Base-by-base conservation (phyloP, 73 alveolate species). In the Strombidium stylifer region DNA sequence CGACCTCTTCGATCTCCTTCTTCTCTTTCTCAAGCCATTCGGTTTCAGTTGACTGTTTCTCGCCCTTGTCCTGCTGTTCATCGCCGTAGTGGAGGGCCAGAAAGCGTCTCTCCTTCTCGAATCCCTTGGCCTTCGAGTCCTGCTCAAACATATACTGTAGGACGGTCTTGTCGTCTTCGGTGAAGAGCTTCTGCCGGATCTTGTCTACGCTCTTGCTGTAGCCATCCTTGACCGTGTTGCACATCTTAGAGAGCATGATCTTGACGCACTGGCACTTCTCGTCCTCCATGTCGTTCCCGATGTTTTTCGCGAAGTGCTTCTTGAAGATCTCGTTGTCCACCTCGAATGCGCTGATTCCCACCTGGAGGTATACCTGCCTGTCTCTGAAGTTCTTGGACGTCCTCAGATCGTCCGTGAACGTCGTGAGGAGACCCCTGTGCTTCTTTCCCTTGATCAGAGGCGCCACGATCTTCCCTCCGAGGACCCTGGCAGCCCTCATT, bases 271-370 rank as follows among this genome's bases (percentile, higher is more conserved):
- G 20, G 10, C 41, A 34, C 35, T 64, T 64, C 23, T 64, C 78
- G 14, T 64, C 65, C 2, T 44, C 2, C 66, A 64, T 46, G 11
- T 64, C 78, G 6, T 10, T 64, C 18, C 78, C 78, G 5, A 64
- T 64, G 6, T 62, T 52, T 47, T 64, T 64, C 4, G 78, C 78
- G 46, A 64, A 64, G 31, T 64, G 78, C 31, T 64, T 64, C 40
- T 64, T 64, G 37, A 64, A 64, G 5, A 64, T 64, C 26, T 64
- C 78, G 8, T 64, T 25, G 45, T 64, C 78, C 14, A 1, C 8
- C 19, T 21, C 16, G 45, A 37, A 64, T 6, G 78, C 30, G 41
- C 53, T 14, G 19, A n/a, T 64, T 7, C 64, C 78, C 14, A 64
- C 45, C 26, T 44, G 11, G 6, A 64, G 64, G 23, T 64, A 64